A percentile compares a stretch with the other conserved stretches of the same genome.
phyloP scores from a whole-genome alignment of 2,329 filamentous ascomycete species.

The Diaporthe nobilis region DNA sequence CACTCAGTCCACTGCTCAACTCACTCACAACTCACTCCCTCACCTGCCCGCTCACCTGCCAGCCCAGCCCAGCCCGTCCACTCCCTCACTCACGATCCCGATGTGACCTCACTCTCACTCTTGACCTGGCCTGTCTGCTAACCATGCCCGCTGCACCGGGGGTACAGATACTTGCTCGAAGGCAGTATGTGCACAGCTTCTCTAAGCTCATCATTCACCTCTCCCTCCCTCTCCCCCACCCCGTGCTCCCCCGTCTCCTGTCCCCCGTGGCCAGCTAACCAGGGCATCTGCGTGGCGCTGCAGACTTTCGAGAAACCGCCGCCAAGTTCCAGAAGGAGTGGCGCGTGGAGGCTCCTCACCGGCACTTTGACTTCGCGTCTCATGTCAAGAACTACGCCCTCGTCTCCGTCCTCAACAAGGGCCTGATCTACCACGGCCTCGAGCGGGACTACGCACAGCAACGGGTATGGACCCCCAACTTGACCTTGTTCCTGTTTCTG shows the following conservation, averaged over 20 bases:
- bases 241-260: slow-evolving; percentile 3
- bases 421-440: slow-evolving; percentile 71
- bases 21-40: not conserved
- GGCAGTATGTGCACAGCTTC: slow-evolving; percentile 65
- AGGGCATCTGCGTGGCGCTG: slow-evolving; percentile 48
- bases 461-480: slow-evolving; percentile 58
- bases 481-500: slow-evolving; percentile 24
- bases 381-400: slow-evolving; percentile 76
- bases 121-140: slow-evolving; percentile 46
- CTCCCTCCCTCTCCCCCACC: slow-evolving; percentile 25
- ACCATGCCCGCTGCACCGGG: slow-evolving; percentile 29
- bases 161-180: slow-evolving; percentile 71
- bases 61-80: not conserved
- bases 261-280: slow-evolving; percentile 47
- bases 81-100: slow-evolving; percentile 21
- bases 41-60: slow-evolving; percentile 2
- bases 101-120: slow-evolving; percentile 40
- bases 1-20: not conserved
- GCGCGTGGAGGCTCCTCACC: slow-evolving; percentile 74
- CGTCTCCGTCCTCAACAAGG: slow-evolving; percentile 74
- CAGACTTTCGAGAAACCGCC: slow-evolving; percentile 78
- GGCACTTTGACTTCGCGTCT: slow-evolving; percentile 74
- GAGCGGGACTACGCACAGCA: slow-evolving; percentile 68
- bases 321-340: slow-evolving; percentile 79
- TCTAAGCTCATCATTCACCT: slow-evolving; percentile 30